phyloP scores from a whole-genome alignment of 441 rosid genomes.

The Omphalea diandra region DNA sequence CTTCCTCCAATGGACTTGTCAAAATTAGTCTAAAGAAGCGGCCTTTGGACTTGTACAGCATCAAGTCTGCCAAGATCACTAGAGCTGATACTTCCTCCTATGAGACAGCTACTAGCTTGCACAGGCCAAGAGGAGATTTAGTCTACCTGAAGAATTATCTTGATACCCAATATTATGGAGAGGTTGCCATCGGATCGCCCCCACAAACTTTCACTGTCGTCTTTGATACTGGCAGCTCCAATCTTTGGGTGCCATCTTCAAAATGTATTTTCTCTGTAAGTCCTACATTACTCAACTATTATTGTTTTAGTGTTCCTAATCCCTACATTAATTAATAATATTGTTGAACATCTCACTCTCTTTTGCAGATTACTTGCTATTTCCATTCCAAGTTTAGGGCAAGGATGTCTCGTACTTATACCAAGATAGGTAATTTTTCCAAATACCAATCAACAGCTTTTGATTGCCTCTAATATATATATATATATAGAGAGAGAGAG shows the following conservation, averaged over 20 bases:
- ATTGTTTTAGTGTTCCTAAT: too few species aligned
- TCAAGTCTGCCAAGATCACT: slow-evolving; percentile 37
- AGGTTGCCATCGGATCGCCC: slow-evolving; percentile 75
- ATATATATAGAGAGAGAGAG: too few species aligned
- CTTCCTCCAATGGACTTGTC: slow-evolving; percentile 35
- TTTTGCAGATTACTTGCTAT: slow-evolving; percentile 56
- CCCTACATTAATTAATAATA: too few species aligned
- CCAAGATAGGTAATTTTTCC: slow-evolving; percentile 50
- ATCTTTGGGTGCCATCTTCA: slow-evolving; percentile 73
- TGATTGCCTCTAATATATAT: too few species aligned
- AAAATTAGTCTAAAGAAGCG: slow-evolving; percentile 50
- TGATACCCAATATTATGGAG: slow-evolving; percentile 83
- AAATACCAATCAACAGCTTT: slow-evolving; percentile 2
- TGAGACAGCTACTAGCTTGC: neutral
- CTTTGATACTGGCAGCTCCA: slow-evolving; percentile 66
- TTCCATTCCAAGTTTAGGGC: slow-evolving; percentile 53
- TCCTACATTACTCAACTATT: slow-evolving; percentile 14
- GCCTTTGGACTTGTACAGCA: slow-evolving; percentile 35
- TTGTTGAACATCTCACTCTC: slow-evolving; percentile 10
- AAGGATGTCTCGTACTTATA: slow-evolving; percentile 51
- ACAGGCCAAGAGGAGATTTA: slow-evolving; percentile 30
- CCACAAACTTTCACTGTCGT: slow-evolving; percentile 55
- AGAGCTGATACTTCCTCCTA: slow-evolving; percentile 10
- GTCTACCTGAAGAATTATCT: slow-evolving; percentile 69
- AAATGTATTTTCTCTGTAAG: slow-evolving; percentile 58